phyloP scores from a whole-genome alignment of 2,329 filamentous ascomycete species.

The Aspergillus flavus region DNA sequence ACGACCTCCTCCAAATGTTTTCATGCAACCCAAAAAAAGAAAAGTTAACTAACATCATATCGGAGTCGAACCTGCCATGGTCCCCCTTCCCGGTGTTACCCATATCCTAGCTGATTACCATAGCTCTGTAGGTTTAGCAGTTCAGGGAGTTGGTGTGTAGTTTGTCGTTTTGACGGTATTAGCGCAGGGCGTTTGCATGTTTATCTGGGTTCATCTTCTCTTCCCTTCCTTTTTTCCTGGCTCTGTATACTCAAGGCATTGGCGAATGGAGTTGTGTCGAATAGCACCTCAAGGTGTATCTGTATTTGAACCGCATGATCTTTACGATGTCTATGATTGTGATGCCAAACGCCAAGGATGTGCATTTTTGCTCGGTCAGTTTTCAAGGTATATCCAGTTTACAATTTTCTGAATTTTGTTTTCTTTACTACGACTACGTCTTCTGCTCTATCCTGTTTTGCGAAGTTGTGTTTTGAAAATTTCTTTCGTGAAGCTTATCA shows the following conservation, averaged over 20 bases:
- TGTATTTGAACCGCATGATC: neutral
- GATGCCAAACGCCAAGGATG: neutral
- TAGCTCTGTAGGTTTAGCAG: conserved; percentile 5
- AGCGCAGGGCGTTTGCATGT: neutral
- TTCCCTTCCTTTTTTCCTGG: neutral
- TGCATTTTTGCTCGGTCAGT: neutral
- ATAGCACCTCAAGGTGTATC: neutral
- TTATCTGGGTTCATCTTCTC: neutral
- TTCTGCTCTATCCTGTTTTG: neutral
- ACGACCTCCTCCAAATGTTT: conserved; percentile 33
- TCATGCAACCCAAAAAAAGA: conserved; percentile 36
- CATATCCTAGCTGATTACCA: neutral
- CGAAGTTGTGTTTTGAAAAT: neutral
- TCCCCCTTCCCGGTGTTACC: neutral
- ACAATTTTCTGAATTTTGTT: neutral
- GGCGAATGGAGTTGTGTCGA: neutral
- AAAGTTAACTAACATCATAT: conserved; percentile 22
- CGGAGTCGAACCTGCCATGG: neutral
- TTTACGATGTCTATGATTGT: neutral
- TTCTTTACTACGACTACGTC: neutral
- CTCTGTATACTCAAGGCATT: neutral
- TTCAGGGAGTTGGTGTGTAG: neutral
- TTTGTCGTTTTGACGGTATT: neutral
- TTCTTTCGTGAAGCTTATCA: conserved; percentile 5
- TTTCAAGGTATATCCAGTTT: neutral